Base-by-base conservation (phyloP, 306 rosid species). In the Echinosophora koreensis region DNA sequence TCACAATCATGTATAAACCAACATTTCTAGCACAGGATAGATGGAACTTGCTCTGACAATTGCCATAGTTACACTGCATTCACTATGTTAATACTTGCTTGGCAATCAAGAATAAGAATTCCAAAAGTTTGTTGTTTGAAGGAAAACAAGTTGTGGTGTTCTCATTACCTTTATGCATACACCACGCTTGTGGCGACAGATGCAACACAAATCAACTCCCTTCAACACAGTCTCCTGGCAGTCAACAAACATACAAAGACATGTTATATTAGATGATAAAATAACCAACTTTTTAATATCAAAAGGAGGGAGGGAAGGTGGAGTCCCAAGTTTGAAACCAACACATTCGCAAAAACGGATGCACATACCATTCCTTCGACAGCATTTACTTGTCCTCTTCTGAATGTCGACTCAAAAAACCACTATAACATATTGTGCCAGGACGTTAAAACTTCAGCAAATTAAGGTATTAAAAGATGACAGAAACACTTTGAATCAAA, bases 1-100 rank as follows among this genome's bases (percentile, higher is more conserved):
- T 96, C 60, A 88, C 82, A 73, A 71, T 87, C 91, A 92, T 88
- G 87, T 79, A 92, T 51, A 89, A 83, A 71, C 97, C 96, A 70
- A 90, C 83, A 82, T 85, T 92, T 90, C 99, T 96, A 66, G 94
- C 94, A 88, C 99, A 96, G 18, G 87, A 88, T 49, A 96, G 96
- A 76, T 96, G 99, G 81, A 92, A 96, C 44, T 92, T 74, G 50
- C 92, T 76, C 77, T 86, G 94, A 68, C 99, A 96, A 86, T 96
- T 90, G 42, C 99, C 98, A 78, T 82, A 96, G 83, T 88, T 91
- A 82, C 99, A 96, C 99, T 96, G 98, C 85, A 82, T 57, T 60
- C 54, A 65, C 66, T 60, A 82, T 55, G 64, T 74, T 49, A 16
- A 67, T 47, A 72, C 61, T 79, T 34, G 55, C 66, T 71, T 17